phyloP scores from a whole-genome alignment of 129 eudicot genomes.

The Dittrichia graveolens region DNA sequence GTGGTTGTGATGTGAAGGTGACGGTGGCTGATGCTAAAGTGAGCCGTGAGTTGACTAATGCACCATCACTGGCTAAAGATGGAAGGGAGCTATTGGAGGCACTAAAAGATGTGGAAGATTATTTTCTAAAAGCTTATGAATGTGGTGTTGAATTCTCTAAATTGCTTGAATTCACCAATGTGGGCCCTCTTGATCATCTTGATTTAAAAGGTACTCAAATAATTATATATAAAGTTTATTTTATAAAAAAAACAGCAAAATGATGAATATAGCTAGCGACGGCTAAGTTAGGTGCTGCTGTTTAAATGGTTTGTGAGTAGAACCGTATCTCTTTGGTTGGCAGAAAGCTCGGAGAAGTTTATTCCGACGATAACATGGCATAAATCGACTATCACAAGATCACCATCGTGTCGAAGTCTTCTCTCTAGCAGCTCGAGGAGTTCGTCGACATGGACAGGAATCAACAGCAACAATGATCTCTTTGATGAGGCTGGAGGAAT shows the following conservation, averaged over 20 bases:
- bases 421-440: slow-evolving; percentile 44
- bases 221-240: not conserved
- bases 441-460: slow-evolving; percentile 45
- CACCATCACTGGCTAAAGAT: not conserved
- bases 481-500: slow-evolving; percentile 45
- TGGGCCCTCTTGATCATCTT: slow-evolving; percentile 45
- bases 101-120: slow-evolving; percentile 55
- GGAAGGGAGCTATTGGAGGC: slow-evolving; percentile 60
- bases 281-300: too few relatives aligned
- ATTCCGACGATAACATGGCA: slow-evolving; percentile 42
- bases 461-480: slow-evolving; percentile 33
- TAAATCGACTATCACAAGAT: slow-evolving; percentile 37
- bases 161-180: slow-evolving; percentile 45
- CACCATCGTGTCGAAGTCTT: slow-evolving; percentile 47
- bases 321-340: slow-evolving; percentile 1
- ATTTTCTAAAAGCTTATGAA: slow-evolving; percentile 49
- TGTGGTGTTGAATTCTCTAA: slow-evolving; percentile 50
- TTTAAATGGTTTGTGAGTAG: not conserved
- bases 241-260: not conserved
- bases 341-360: slow-evolving; percentile 46
- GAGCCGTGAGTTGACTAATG: slow-evolving; percentile 17
- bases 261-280: too few relatives aligned
- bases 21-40: slow-evolving; percentile 28
- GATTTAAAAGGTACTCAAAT: slow-evolving; percentile 37
- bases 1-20: slow-evolving; percentile 28